Evolutionary conservation across 768 basidiomycete species (phyloP).

Genomic region (Daedaleopsis sinensis): DNA sequence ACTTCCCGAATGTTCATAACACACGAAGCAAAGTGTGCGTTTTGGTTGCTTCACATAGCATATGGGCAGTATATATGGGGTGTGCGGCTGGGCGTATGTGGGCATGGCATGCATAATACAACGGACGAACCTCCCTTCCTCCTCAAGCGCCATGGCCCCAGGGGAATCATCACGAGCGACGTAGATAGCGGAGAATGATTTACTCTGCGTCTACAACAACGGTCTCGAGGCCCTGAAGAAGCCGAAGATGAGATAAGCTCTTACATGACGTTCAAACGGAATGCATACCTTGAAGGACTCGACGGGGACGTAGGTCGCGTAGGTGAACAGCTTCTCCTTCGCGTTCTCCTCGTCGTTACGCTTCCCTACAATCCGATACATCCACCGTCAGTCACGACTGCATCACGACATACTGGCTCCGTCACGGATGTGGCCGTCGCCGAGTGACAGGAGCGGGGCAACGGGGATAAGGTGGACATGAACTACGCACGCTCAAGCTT

Average conservation of each 20-base stretch:
- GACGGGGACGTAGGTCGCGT: constrained; percentile 82
- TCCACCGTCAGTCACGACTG: constrained; percentile 4
- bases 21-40: constrained; percentile 12
- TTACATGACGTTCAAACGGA: constrained; percentile 7
- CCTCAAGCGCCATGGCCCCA: constrained; percentile 13
- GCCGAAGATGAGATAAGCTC: constrained; percentile 13
- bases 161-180: constrained; percentile 9
- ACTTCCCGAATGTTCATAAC: not conserved
- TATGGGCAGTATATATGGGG: constrained; percentile 26
- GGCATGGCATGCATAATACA: constrained; percentile 32
- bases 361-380: constrained; percentile 61
- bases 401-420: not conserved
- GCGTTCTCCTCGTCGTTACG: constrained; percentile 99
- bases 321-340: constrained; percentile 96
- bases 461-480: not conserved
- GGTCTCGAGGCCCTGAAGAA: constrained; percentile 79
- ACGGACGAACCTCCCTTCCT: constrained; percentile 16
- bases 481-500: constrained; percentile 86
- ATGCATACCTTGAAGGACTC: constrained; percentile 77
- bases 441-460: not conserved
- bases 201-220: constrained; percentile 81
- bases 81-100: constrained; percentile 19
- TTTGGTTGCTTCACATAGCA: constrained; percentile 32
- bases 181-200: constrained; percentile 24
- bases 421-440: not conserved